Evolutionary conservation across 2,329 filamentous ascomycete genomes (phyloP).

Genomic region (Coniochaeta pulveracea): DNA sequence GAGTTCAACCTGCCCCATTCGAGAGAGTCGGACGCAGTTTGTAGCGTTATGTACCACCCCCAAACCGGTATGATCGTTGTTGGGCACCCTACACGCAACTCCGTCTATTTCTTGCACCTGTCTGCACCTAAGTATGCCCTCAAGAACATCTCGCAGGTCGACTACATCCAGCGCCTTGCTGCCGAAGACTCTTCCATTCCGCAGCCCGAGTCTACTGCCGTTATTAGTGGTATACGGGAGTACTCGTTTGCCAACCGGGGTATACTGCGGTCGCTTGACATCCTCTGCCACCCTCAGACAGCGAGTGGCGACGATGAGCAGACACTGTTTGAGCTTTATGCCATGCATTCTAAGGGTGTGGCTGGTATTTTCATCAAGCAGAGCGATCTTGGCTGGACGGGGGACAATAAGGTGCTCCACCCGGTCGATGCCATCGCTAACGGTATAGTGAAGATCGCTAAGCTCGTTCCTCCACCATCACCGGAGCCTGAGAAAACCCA

Average conservation of each 20-base stretch:
- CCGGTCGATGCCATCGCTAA: slow-evolving; percentile 65
- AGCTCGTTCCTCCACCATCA: slow-evolving; percentile 44
- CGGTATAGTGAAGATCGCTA: slow-evolving; percentile 63
- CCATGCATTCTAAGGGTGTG: slow-evolving; percentile 96
- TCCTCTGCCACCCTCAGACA: slow-evolving; percentile 62
- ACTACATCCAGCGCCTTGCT: slow-evolving; percentile 71
- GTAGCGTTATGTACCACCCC: slow-evolving; percentile 90
- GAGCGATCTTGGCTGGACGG: slow-evolving; percentile 82
- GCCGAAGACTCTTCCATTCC: slow-evolving; percentile 62
- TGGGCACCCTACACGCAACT: slow-evolving; percentile 93
- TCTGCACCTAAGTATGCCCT: slow-evolving; percentile 90
- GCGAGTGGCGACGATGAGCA: slow-evolving; percentile 54
- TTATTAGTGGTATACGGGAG: slow-evolving; percentile 93
- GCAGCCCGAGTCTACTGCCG: slow-evolving; percentile 86
- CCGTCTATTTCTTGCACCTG: slow-evolving; percentile 91
- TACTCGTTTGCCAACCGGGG: slow-evolving; percentile 86
- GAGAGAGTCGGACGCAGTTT: slow-evolving; percentile 95
- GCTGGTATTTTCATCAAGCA: slow-evolving; percentile 79
- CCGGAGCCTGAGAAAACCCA: slow-evolving; percentile 34
- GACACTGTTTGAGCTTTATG: slow-evolving; percentile 85
- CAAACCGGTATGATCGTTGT: slow-evolving; percentile 87
- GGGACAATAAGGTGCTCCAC: slow-evolving; percentile 76
- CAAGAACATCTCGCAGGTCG: slow-evolving; percentile 72
- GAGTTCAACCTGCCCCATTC: slow-evolving; percentile 94
- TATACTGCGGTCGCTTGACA: slow-evolving; percentile 78